Conservation (phyloP, 495 filamentous ascomycete genomes). For the Talaromyces nanjingensis region DNA sequence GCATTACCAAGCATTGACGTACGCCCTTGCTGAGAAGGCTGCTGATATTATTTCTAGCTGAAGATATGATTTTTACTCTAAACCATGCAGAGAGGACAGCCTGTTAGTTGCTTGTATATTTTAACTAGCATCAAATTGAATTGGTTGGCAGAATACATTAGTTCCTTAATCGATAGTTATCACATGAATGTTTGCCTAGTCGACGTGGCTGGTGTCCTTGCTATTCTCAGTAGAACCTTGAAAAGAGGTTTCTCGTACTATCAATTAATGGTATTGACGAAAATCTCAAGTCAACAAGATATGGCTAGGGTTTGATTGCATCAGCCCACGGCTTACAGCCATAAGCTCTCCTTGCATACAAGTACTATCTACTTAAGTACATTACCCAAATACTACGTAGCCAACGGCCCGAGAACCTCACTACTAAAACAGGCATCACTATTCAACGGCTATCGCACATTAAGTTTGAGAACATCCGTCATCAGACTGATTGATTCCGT, state of each 20-base stretch:
- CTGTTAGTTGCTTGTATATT: too few species aligned
- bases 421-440: background rate
- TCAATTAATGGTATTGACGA: background rate
- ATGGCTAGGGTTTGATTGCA: background rate
- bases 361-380: background rate
- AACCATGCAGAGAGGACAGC: too few species aligned
- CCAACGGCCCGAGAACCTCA: too few species aligned
- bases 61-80: background rate
- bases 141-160: too few species aligned
- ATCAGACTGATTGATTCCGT: background rate
- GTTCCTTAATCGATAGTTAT: too few species aligned
- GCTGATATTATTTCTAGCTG: conserved; percentile 35
- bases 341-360: too few species aligned
- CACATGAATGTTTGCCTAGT: too few species aligned
- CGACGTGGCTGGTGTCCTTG: too few species aligned
- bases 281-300: background rate
- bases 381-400: background rate
- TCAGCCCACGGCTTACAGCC: background rate
- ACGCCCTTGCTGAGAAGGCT: conserved; percentile 40
- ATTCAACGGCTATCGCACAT: background rate
- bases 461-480: background rate
- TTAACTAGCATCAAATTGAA: too few species aligned
- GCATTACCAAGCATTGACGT: conserved; percentile 25
- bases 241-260: too few species aligned
- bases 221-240: too few species aligned